Conservation (phyloP, 2,329 filamentous ascomycete genomes). For the Epichloe gansuensis region DNA sequence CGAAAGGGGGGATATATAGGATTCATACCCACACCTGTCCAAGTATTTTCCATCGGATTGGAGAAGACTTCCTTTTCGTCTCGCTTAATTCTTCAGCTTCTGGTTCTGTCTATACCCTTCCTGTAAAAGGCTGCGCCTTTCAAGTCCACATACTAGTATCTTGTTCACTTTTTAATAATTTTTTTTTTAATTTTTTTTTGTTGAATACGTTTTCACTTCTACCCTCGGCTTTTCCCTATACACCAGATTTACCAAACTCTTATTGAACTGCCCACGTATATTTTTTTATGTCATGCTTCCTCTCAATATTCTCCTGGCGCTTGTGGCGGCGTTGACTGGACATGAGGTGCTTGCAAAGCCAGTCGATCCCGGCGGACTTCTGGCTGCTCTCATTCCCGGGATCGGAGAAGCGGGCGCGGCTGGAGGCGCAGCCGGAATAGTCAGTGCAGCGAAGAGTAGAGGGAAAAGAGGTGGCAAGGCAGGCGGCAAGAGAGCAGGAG, state of each 20-base stretch:
- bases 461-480: neutral
- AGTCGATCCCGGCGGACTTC: neutral
- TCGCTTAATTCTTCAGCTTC: no score
- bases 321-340: neutral
- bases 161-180: neutral
- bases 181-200: neutral
- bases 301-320: neutral
- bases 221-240: no score
- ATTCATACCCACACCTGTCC: neutral
- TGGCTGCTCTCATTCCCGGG: neutral
- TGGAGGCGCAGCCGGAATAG: neutral
- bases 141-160: neutral
- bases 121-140: neutral
- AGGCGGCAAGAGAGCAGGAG: no score
- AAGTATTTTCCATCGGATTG: no score
- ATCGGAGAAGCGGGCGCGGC: neutral
- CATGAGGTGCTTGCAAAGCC: neutral
- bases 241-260: neutral
- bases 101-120: neutral
- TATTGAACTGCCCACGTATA: neutral
- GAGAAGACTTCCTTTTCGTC: no score
- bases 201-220: neutral
- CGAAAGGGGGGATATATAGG: neutral
- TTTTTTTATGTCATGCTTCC: neutral
- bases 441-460: neutral